phyloP scores from a whole-genome alignment of 352 stramenopile genomes.

The Thalassiosira mediterranea region DNA sequence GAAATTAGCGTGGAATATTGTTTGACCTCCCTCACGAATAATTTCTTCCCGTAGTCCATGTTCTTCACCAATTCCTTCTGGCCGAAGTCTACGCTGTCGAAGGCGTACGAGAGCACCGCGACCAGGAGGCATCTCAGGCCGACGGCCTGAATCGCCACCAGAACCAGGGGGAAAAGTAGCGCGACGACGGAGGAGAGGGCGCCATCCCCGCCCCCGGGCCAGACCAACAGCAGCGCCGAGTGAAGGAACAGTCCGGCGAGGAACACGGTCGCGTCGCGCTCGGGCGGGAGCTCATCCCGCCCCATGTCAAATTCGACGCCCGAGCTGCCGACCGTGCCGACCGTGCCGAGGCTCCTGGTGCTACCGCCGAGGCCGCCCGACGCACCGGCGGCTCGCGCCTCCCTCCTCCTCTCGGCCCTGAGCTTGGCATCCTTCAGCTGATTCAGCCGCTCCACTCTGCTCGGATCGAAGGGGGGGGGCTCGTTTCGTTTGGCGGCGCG shows the following conservation, averaged over 20 bases:
- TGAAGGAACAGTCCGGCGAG: not conserved
- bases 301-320: not conserved
- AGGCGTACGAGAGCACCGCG: constrained; percentile 32
- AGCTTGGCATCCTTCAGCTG: constrained; percentile 54
- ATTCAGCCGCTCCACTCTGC: constrained; percentile 49
- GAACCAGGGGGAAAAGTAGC: constrained; percentile 19
- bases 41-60: constrained; percentile 35
- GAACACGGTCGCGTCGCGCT: not conserved
- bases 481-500: constrained; percentile 50
- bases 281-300: not conserved
- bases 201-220: not conserved
- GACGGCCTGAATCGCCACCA: constrained; percentile 34
- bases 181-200: not conserved
- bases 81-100: constrained; percentile 51
- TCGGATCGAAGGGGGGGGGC: constrained; percentile 55
- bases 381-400: not conserved
- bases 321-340: not conserved
- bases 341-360: not conserved
- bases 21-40: constrained; percentile 30
- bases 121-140: constrained; percentile 25
- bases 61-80: constrained; percentile 45
- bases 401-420: constrained; percentile 9
- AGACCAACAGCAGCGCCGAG: not conserved
- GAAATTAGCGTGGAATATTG: constrained; percentile 24
- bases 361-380: not conserved